Conservation (phyloP, 2,329 filamentous ascomycete species). For the Paraconiothyrium sp. region DNA sequence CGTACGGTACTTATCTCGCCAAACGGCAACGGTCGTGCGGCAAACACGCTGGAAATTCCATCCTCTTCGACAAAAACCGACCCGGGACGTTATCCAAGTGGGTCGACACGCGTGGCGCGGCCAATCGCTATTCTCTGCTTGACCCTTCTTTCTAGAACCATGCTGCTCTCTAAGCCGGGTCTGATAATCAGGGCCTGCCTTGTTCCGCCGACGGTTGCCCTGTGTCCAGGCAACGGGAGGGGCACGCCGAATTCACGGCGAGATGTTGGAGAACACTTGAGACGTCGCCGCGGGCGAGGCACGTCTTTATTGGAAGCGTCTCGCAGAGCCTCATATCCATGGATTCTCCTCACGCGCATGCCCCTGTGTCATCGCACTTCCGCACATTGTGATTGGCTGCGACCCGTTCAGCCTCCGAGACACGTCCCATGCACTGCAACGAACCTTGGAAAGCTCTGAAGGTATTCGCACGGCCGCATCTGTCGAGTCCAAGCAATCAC, state of each 20-base stretch:
- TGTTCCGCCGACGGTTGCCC: constrained; percentile 4
- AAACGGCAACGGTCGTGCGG: background rate
- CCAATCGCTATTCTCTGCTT: constrained; percentile 1
- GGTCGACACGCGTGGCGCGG: constrained; percentile 14
- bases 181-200: constrained; percentile 3
- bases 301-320: background rate
- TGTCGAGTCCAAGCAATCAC: background rate
- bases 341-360: constrained; percentile 13
- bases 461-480: background rate
- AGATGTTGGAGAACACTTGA: background rate
- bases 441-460: background rate
- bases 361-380: constrained; percentile 24
- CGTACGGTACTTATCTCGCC: background rate
- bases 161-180: constrained; percentile 26
- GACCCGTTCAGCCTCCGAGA: background rate
- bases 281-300: background rate
- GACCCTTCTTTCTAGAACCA: constrained; percentile 23
- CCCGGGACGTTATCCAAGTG: constrained; percentile 23
- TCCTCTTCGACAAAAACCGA: constrained; percentile 10
- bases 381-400: constrained; percentile 30
- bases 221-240: background rate
- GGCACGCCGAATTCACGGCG: too few relatives aligned
- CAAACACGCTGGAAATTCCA: constrained; percentile 12
- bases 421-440: background rate
- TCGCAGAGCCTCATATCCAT: constrained; percentile 16